phyloP scores from a whole-genome alignment of 192 early-diverging fungal genomes.

The Diversispora epigaea region DNA sequence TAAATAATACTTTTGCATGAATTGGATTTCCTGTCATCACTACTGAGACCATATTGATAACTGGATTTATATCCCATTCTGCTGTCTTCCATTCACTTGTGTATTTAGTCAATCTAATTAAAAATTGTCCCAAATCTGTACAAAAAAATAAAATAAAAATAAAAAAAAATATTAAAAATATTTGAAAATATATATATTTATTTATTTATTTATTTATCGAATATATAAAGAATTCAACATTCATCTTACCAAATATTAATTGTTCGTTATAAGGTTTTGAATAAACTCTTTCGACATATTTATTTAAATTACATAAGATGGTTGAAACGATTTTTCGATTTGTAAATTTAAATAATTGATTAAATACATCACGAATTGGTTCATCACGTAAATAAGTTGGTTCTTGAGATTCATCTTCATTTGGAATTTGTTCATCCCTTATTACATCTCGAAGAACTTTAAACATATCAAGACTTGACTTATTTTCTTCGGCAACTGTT shows the following conservation, averaged over 20 bases:
- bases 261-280: conserved; percentile 46
- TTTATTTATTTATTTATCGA: no score
- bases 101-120: conserved; percentile 45
- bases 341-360: conserved; percentile 38
- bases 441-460: conserved; percentile 52
- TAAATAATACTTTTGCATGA: conserved; percentile 36
- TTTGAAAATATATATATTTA: neutral
- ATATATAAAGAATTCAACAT: neutral
- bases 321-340: conserved; percentile 46
- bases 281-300: conserved; percentile 56
- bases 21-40: conserved; percentile 42
- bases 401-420: conserved; percentile 36
- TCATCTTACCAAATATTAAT: conserved; percentile 41
- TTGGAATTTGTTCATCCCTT: conserved; percentile 49
- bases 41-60: conserved; percentile 45
- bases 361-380: conserved; percentile 58
- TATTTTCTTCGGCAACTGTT: conserved; percentile 42
- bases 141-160: neutral
- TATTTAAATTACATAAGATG: conserved; percentile 51
- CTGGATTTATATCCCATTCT: conserved; percentile 50
- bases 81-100: conserved; percentile 45
- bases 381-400: conserved; percentile 52
- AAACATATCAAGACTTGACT: conserved; percentile 54
- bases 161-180: neutral
- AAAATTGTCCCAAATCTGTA: conserved; percentile 41